Evolutionary conservation across 2,329 filamentous ascomycete species (phyloP).

Genomic region (Davidsoniella virescens): DNA sequence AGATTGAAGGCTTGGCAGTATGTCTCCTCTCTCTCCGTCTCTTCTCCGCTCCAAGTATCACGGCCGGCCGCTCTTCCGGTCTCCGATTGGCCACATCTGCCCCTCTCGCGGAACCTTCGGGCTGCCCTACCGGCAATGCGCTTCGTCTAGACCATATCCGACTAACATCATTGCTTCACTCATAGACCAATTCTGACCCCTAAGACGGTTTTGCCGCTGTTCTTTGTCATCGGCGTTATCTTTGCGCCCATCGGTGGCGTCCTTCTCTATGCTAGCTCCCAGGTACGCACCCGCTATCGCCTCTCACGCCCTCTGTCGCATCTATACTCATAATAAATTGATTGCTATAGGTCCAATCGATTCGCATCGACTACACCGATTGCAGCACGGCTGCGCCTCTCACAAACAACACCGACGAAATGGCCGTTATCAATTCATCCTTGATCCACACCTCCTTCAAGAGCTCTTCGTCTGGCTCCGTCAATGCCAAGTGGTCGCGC

Average conservation of each 20-base stretch:
- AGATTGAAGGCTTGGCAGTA: constrained; percentile 97
- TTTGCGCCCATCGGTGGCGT: constrained; percentile 86
- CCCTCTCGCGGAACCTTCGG: neutral
- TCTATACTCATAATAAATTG: neutral
- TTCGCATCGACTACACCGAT: constrained; percentile 77
- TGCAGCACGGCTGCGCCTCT: constrained; percentile 45
- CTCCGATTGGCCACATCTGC: neutral
- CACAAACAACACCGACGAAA: constrained; percentile 20
- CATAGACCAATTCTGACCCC: constrained; percentile 79
- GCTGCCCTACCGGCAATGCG: neutral
- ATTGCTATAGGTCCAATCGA: constrained; percentile 59
- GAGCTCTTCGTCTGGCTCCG: constrained; percentile 22
- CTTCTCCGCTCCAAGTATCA: constrained; percentile 27
- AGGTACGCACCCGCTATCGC: constrained; percentile 32
- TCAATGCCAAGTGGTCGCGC: constrained; percentile 26
- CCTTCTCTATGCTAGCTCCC: constrained; percentile 68
- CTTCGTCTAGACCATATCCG: no score
- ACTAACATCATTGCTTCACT: constrained; percentile 1
- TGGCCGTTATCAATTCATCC: constrained; percentile 35
- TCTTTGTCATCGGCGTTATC: constrained; percentile 79
- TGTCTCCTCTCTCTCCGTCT: constrained; percentile 47
- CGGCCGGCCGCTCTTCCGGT: neutral
- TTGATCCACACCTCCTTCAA: constrained; percentile 59
- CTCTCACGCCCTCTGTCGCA: neutral
- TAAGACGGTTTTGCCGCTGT: constrained; percentile 80